phyloP scores from a whole-genome alignment of 495 filamentous ascomycete genomes.

The Neurospora sp. region DNA sequence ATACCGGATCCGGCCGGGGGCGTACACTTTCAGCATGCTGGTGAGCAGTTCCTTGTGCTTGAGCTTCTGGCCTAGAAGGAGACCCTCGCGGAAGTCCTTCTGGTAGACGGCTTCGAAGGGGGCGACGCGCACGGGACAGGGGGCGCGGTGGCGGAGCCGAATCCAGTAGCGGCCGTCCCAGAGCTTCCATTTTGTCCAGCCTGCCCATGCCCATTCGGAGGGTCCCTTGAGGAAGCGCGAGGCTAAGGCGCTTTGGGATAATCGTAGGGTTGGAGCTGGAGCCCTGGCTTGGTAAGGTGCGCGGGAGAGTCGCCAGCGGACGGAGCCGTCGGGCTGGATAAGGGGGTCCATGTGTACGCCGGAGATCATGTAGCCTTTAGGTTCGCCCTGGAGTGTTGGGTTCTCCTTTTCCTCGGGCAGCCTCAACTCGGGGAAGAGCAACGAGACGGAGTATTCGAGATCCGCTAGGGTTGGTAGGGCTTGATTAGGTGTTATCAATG shows the following conservation, averaged over 20 bases:
- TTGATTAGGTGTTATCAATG: conserved; percentile 29
- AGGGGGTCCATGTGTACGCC: conserved; percentile 46
- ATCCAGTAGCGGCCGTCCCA: conserved; percentile 87
- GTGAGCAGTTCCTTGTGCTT: conserved; percentile 14
- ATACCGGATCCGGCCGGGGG: conserved; percentile 41
- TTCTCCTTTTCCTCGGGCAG: background rate
- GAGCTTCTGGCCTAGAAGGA: conserved; percentile 19
- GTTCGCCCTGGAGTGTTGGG: conserved; percentile 5
- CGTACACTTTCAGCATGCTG: conserved; percentile 27
- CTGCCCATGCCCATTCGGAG: conserved; percentile 1
- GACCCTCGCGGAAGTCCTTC: conserved; percentile 28
- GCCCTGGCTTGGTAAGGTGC: conserved; percentile 24
- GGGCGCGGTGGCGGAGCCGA: conserved; percentile 36
- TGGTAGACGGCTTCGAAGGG: conserved; percentile 43
- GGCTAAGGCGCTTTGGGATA: conserved; percentile 6
- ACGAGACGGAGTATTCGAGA: conserved; percentile 24
- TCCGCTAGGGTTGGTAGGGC: conserved; percentile 8
- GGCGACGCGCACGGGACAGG: conserved; percentile 31
- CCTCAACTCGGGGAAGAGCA: conserved; percentile 26
- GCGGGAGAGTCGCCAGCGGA: conserved; percentile 31
- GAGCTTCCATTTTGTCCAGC: conserved; percentile 39
- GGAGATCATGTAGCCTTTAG: conserved; percentile 42
- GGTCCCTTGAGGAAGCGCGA: conserved; percentile 1
- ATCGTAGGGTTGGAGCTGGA: conserved; percentile 6
- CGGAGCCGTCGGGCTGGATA: background rate